Base-by-base conservation (phyloP, 106 monocot species). In the Dendrobium nobile region DNA sequence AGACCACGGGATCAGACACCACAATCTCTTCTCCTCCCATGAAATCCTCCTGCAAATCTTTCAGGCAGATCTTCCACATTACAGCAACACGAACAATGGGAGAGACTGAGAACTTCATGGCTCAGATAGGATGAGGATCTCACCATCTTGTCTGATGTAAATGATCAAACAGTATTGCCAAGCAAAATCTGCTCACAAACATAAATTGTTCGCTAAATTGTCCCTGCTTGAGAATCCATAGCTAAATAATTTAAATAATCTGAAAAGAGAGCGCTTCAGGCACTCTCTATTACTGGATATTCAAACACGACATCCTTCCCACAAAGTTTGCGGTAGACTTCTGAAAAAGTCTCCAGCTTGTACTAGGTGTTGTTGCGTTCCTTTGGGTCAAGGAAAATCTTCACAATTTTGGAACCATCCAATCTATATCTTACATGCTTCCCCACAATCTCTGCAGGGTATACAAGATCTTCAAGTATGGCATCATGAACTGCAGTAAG, bases 251-350 rank as follows among this genome's bases (percentile, higher is more conserved):
- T 7, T 44, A 0, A 44, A 44, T 4, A 55, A 55, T 55, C 13
- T 55, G 19, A 55, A 55, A 4, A 33, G 37, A 70, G 37, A 70
- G 33, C 2, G 67, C 15, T 70, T 85, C 40, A 87, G 19, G 87
- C 83, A 31, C n/a, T 82, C 72, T 89, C 89, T 5, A 82, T 77
- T 0, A 89, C 75, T 13, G 92, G 92, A 80, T 92, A 92, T 65
- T 92, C 92, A n/a, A 92, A 92, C 48, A 86, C 92, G 1, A 89
- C 92, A 33, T 92, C 92, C 73, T 92, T 89, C 42, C 92, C 92
- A 18, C 85, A 79, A 10, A 92, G 89, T 82, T 86, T 92, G 80
- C 89, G 89, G 79, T 89, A 89, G 42, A 92, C 92, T 45, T 81
- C 84, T 1, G 87, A 28, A 28, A 87, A 92, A 4, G 89, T 86